Percentiles rank a stretch among this genome's conserved stretches.
phyloP scores from a whole-genome alignment of 2,329 filamentous ascomycete species.

The Aspergillus piperis region DNA sequence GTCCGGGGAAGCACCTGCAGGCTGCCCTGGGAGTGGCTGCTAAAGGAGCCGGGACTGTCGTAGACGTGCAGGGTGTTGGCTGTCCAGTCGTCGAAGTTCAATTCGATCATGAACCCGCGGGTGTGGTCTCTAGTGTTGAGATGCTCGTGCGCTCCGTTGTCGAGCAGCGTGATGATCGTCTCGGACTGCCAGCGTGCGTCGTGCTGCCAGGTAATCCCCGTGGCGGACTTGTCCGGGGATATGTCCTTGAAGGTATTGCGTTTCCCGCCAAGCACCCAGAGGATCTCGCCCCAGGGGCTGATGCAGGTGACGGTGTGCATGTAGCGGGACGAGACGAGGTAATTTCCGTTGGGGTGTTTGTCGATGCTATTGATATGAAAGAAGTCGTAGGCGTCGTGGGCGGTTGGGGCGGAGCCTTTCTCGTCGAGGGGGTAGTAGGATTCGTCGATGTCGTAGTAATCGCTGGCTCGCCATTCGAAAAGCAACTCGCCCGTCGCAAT shows the following conservation, averaged over 20 bases:
- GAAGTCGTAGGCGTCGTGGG: conserved; percentile 53
- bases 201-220: conserved; percentile 32
- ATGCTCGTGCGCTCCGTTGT: conserved; percentile 29
- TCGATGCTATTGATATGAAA: conserved; percentile 49
- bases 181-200: conserved; percentile 32
- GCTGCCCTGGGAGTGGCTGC: conserved; percentile 18
- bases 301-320: conserved; percentile 36
- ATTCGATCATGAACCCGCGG: conserved; percentile 26
- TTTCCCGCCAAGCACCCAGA: conserved; percentile 33
- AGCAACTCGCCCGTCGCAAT: conserved; percentile 33
- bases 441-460: conserved; percentile 37
- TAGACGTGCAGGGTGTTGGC: conserved; percentile 37
- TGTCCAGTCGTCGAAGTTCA: conserved; percentile 52
- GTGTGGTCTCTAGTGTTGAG: conserved; percentile 16
- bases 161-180: conserved; percentile 27
- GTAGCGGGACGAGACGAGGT: conserved; percentile 33
- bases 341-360: conserved; percentile 45
- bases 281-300: conserved; percentile 23
- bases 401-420: conserved; percentile 20
- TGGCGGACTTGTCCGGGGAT: conserved; percentile 23
- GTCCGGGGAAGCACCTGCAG: conserved; percentile 21
- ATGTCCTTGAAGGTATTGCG: conserved; percentile 30
- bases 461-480: conserved; percentile 50
- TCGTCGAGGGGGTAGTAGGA: conserved; percentile 22
- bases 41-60: conserved; percentile 18